Evolutionary conservation across 371 early-diverging fungal species (phyloP).

Genomic region (Coemansia sp.): DNA sequence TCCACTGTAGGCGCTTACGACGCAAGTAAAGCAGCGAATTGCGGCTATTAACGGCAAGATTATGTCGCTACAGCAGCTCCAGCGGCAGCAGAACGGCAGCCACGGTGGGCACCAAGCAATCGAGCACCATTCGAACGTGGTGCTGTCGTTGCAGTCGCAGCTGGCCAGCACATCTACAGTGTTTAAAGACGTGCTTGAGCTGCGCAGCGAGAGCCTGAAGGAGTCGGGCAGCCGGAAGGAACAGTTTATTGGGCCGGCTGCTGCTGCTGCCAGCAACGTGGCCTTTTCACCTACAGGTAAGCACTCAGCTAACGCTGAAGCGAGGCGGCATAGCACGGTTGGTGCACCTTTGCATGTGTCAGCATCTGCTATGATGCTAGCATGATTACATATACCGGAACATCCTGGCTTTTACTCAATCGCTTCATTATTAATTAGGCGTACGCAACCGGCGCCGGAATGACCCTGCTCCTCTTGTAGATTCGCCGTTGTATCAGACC

Average conservation of each 20-base stretch:
- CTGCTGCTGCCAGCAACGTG: conserved; percentile 15
- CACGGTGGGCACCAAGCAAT: conserved; percentile 67
- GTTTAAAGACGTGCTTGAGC: conserved; percentile 92
- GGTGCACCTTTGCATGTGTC: too few species aligned
- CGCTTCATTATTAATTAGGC: conserved; percentile 17
- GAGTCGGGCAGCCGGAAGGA: conserved; percentile 44
- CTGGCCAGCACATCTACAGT: conserved; percentile 84
- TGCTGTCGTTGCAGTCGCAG: conserved; percentile 85
- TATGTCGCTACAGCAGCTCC: conserved; percentile 72
- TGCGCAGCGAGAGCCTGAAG: conserved; percentile 71
- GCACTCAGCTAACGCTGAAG: too few species aligned
- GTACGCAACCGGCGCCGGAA: conserved; percentile 48
- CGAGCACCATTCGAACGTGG: conserved; percentile 92
- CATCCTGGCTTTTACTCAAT: background rate
- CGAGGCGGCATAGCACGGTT: too few species aligned
- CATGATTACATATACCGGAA: too few species aligned
- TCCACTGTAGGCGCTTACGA: conserved; percentile 78
- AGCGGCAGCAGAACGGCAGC: conserved; percentile 47
- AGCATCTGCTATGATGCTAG: too few species aligned
- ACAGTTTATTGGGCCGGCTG: conserved; percentile 46
- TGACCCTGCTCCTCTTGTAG: conserved; percentile 46
- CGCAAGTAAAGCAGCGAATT: conserved; percentile 93
- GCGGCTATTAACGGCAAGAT: conserved; percentile 90
- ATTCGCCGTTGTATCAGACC: conserved; percentile 62
- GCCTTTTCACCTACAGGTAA: conserved; percentile 40